Evolutionary conservation across 495 filamentous ascomycete species (phyloP), one percentile per base, ranked within the genome.

Genomic region (Barbatosphaeria neglecta): DNA sequence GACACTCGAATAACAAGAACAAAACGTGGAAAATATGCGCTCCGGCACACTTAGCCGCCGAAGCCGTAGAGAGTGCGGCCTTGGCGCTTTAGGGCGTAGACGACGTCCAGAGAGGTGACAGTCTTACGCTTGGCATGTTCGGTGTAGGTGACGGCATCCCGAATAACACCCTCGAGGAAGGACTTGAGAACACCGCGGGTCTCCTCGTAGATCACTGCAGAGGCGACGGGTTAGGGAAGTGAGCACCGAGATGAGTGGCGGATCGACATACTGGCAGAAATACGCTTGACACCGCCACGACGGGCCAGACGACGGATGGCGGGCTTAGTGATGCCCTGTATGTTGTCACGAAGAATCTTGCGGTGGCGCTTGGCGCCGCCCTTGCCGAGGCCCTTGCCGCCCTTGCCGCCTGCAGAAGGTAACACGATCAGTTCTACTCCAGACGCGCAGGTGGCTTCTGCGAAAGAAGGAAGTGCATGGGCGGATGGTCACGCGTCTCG

Each of bases 231-330:
- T 75, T 57, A 74, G 66, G 10, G 46, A 22, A 41, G 39, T n/a
- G 23, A 41, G 17, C 24, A 38, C 33, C 10, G 44, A 28, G 20
- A 22, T 33, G 42, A 2, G 6, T 25, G 28, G 6, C 18, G 22
- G 33, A 22, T 42, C 9, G 44, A 77, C 81, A 57, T 80, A 84
- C 81, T 90, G 69, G 86, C 86, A 64, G 93, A 97, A 76, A 99
- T 99, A 96, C 93, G 92, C 87, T 99, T 96, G 77, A 96, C 90
- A 88, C 90, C 90, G 74, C 90, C 90, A 87, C 90, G 89, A 69
- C 90, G 89, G 49, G 92, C 92, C 70, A 99, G 92, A 93, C 92
- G 93, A 68, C 92, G 88, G 77, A 99, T 99, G 66, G 92, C 92
- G 68, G 92, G 92, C 87, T 99, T 99, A 69, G 92, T 99, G 72